Conservation (phyloP, 257 asterid genomes). For the Nicotiana knightiana region DNA sequence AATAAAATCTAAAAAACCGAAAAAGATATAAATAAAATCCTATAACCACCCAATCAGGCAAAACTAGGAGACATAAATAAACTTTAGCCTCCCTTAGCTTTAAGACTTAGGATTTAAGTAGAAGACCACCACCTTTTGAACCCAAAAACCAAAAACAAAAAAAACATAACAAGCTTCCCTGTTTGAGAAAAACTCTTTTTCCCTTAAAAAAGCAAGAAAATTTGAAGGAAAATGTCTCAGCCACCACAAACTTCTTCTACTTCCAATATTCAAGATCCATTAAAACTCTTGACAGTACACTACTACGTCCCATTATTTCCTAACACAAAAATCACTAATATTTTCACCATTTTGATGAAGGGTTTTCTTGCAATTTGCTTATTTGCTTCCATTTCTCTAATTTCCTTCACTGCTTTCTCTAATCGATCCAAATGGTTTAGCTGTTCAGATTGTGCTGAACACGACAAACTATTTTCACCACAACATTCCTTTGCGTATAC, state of each 20-base stretch:
- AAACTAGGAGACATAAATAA: background rate
- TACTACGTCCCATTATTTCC: background rate
- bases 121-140: background rate
- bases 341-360: slow-evolving; percentile 34
- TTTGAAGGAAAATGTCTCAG: slow-evolving; percentile 13
- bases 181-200: background rate
- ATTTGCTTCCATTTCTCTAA: slow-evolving; percentile 29
- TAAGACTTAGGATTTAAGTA: background rate
- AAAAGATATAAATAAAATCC: background rate
- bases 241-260: background rate
- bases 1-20: background rate
- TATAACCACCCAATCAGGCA: background rate
- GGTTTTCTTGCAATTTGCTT: slow-evolving; percentile 30
- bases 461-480: background rate
- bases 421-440: slow-evolving; percentile 7
- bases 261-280: slow-evolving; percentile 16
- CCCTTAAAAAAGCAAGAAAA: background rate
- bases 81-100: background rate
- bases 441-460: slow-evolving; percentile 26
- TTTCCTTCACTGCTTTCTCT: slow-evolving; percentile 40
- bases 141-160: background rate
- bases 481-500: background rate
- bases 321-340: slow-evolving; percentile 6
- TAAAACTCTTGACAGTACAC: slow-evolving; percentile 20
- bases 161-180: background rate